Evolutionary conservation across 2,329 filamentous ascomycete species (phyloP), one percentile per base, ranked within the genome.

Genomic region (Fusarium nanum): DNA sequence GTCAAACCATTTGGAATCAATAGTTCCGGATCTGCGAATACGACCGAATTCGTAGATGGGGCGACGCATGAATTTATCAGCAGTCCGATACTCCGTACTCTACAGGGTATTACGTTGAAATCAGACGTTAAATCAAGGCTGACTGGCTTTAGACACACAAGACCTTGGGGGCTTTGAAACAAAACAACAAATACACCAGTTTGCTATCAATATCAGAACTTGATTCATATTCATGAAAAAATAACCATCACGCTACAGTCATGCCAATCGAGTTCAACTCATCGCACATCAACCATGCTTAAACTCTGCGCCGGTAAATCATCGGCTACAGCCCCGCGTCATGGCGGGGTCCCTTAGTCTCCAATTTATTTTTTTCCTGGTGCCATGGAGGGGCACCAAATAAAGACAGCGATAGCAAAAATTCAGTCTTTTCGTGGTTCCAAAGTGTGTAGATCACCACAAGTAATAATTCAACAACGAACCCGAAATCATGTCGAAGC

Each of bases 401-500:
- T 50, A 64, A 64, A 59, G 25, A 27, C 20, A 40, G 25, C 34
- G 30, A 67, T 49, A 48, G 44, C 41, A 50, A 71, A 71, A 71
- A 66, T 52, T 66, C 60, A 54, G 25, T 49, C 50, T 49, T 69
- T 68, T 58, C 58, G 50, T 56, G 48, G 63, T 56, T 50, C 67
- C 49, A 56, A 48, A 52, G 34, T 53, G 45, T 20, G 40, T 41
- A 64, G 34, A 45, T 41, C 47, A 53, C 34, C 12, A 44, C 14
- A 25, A 42, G 48, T 7, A 65, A 44, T 42, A 37, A 6, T 42
- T n/a, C 42, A 44, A 55, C 44, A 46, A 42, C 18, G 27, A n/a
- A 28, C 18, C 23, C 13, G 30, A 27, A 66, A 64, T 27, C 67
- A 90, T 91, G 88, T 87, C 88, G 59, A 91, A 91, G 79, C 85